phyloP scores from a whole-genome alignment of 192 early-diverging fungal species.

The Coemansia sp. region DNA sequence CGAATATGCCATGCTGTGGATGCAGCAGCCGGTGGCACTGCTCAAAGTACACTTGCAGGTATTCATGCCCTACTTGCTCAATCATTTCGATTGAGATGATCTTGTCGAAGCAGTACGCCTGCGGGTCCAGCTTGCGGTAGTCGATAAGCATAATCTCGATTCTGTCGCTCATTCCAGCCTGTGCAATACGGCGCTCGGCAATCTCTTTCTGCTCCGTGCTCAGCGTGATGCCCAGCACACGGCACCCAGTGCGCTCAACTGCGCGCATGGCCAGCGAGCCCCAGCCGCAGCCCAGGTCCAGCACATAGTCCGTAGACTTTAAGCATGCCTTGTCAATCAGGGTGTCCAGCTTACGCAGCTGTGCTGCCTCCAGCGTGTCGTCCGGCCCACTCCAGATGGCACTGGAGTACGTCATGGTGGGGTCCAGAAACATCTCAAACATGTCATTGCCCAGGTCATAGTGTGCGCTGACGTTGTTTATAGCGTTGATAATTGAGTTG shows the following conservation, averaged over 20 bases:
- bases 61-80: constrained; percentile 71
- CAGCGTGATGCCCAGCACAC: constrained; percentile 63
- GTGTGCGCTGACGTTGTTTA: constrained; percentile 66
- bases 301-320: constrained; percentile 55
- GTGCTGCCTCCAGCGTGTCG: constrained; percentile 64
- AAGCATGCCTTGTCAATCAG: constrained; percentile 60
- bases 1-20: constrained; percentile 55
- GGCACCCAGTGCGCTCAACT: constrained; percentile 57
- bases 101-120: constrained; percentile 61
- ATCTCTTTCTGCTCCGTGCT: constrained; percentile 63
- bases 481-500: constrained; percentile 61
- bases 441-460: constrained; percentile 76
- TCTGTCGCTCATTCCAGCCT: constrained; percentile 54
- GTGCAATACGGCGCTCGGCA: constrained; percentile 61
- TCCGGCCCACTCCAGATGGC: constrained; percentile 59
- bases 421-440: constrained; percentile 67
- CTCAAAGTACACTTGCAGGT: constrained; percentile 62
- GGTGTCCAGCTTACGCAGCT: constrained; percentile 61
- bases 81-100: constrained; percentile 73
- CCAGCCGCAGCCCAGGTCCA: constrained; percentile 77
- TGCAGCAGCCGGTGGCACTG: constrained; percentile 59
- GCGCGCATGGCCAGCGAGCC: constrained; percentile 67
- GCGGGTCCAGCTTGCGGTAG: constrained; percentile 63
- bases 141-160: constrained; percentile 66
- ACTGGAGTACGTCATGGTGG: constrained; percentile 70